phyloP scores from a whole-genome alignment of 805 yeast genomes.

The Cyberlindnera maclurae region DNA sequence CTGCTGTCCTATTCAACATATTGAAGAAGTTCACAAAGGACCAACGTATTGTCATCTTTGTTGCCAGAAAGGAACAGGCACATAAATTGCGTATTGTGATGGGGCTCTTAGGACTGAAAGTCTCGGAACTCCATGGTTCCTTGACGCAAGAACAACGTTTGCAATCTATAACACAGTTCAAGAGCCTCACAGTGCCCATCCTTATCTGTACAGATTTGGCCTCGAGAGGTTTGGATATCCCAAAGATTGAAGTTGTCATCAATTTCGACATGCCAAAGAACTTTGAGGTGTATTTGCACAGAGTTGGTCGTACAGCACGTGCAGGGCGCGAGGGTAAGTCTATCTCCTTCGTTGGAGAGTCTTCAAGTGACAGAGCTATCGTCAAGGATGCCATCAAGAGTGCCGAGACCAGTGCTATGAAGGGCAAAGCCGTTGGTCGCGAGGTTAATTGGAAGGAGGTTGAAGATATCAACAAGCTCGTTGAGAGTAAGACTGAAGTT shows the following conservation, averaged over 20 bases:
- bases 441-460: slow-evolving; percentile 87
- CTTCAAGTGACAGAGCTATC: slow-evolving; percentile 76
- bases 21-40: slow-evolving; percentile 58
- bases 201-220: slow-evolving; percentile 96
- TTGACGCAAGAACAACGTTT: slow-evolving; percentile 91
- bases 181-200: slow-evolving; percentile 75
- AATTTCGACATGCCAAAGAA: slow-evolving; percentile 95
- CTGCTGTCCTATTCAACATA: slow-evolving; percentile 72
- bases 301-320: slow-evolving; percentile 99
- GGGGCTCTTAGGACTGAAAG: slow-evolving; percentile 70
- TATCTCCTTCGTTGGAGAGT: slow-evolving; percentile 89
- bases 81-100: slow-evolving; percentile 74
- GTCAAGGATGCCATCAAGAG: slow-evolving; percentile 87
- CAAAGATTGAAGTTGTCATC: slow-evolving; percentile 90
- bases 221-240: slow-evolving; percentile 98
- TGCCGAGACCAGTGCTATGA: slow-evolving; percentile 37
- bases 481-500: slow-evolving; percentile 51
- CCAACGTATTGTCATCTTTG: slow-evolving; percentile 80
- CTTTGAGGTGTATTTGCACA: slow-evolving; percentile 86
- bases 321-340: slow-evolving; percentile 96
- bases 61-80: slow-evolving; percentile 85
- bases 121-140: slow-evolving; percentile 78
- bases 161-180: slow-evolving; percentile 74
- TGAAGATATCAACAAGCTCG: slow-evolving; percentile 54
- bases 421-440: slow-evolving; percentile 73